These are phyloP conservation scores for Phaeomoniella chlamydospora DNA, from an alignment of 2,329 filamentous ascomycete species.

Conservation along the genomic window DNA sequence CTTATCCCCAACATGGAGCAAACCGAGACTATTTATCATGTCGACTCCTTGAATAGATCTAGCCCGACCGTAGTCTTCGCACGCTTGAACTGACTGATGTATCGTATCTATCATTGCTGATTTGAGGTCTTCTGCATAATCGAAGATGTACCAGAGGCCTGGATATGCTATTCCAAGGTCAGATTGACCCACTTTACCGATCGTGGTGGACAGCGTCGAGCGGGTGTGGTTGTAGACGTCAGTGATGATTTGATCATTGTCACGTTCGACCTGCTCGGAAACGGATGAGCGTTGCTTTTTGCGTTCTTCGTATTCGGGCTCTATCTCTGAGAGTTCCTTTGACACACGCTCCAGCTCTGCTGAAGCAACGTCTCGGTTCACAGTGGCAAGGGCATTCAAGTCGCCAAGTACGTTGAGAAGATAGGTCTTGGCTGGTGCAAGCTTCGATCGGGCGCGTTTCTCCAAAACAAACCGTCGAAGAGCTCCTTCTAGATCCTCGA, in stretches of 20 bases:
- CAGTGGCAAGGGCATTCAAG: conserved; percentile 63
- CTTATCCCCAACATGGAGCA: conserved; percentile 77
- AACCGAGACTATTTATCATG: conserved; percentile 73
- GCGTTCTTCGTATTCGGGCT: conserved; percentile 72
- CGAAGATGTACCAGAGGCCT: conserved; percentile 69
- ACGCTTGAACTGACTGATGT: conserved; percentile 58
- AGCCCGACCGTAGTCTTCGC: conserved; percentile 72
- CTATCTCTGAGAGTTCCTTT: conserved; percentile 64
- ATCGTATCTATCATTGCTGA: conserved; percentile 84
- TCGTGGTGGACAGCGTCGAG: conserved; percentile 58
- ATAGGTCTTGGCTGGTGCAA: conserved; percentile 91
- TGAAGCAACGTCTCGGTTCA: conserved; percentile 78
- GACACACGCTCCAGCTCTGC: conserved; percentile 73
- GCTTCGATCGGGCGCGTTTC: conserved; percentile 86
- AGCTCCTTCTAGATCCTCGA: conserved; percentile 77
- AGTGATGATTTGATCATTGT: conserved; percentile 72
- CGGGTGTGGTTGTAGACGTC: conserved; percentile 78
- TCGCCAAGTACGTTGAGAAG: conserved; percentile 86
- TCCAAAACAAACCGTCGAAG: conserved; percentile 87
- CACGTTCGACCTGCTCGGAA: conserved; percentile 63
- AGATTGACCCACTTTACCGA: conserved; percentile 59
- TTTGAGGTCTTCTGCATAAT: conserved; percentile 88
- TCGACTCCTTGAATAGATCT: conserved; percentile 71
- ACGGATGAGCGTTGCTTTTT: conserved; percentile 68
- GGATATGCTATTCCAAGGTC: conserved; percentile 77